Base-by-base conservation (phyloP, 257 asterid species). In the Penstemon eatonii region DNA sequence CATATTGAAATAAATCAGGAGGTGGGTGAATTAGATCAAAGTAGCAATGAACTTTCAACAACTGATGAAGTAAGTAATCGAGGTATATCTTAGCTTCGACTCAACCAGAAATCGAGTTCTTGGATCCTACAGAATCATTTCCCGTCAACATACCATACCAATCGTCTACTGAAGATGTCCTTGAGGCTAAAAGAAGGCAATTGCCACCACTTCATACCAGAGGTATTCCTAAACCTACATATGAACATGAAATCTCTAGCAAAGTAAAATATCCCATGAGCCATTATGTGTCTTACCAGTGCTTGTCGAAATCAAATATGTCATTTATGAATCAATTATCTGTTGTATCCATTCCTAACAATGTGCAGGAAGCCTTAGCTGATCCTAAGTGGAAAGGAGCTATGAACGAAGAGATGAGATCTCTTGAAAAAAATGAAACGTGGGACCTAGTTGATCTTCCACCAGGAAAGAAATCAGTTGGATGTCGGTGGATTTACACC, bases 221-320 rank as follows among this genome's bases (percentile, higher is more conserved):
- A 61, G 66, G 39, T 15, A 42, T 61, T n/a, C 53, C 66, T 11
- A 61, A 61, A 42, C 66, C 13, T 0, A 61, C 39, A 2, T 61
- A 61, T 61, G 66, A 61, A 42, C 13, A 53, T 43, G 11, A 42
- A 6, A 0, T 61, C 0, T 12, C 19, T 47, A 9, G 56, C 4
- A 45, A 46, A 25, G 42, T 25, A 0, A 63, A 7, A 63, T 63
- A 63, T 3, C 68, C 56, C 43, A 63, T 63, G 56, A 63, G 8
- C 9, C 15, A 46, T 46, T 46, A 63, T 46, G 39, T 63, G 18
- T 63, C 68, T 18, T 1, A 4, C 3, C 53, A 63, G 19, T 0
- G 7, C 1, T 6, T 63, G 25, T 46, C 44, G 18, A 15, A 15
- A 15, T 15, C 18, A 15, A 15, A 15, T 15, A 15, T 15, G 18